Evolutionary conservation across 192 early-diverging fungal genomes (phyloP), one percentile per base, ranked within the genome.

Genomic region (Geranomyces michiganensis): DNA sequence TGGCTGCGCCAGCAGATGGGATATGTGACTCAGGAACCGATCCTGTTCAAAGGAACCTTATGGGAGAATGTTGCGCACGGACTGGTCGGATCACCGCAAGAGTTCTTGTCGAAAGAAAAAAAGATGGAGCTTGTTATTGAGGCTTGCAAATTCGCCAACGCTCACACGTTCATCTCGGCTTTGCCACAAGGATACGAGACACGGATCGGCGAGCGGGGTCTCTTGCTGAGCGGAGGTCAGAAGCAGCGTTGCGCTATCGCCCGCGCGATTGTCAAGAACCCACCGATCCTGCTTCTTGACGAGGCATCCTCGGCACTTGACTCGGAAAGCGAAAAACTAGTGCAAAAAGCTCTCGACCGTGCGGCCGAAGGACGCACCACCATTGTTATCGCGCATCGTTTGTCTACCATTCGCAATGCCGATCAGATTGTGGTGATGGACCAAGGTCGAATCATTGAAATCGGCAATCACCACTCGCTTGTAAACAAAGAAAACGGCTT

Each of bases 231-330:
- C 59, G 94, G 93, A 58, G 94, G 94, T 41, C 94, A 96, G 76
- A 96, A 96, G 76, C 94, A 96, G 85, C 90, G 96, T 68, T 93
- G 96, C 74, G 93, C 94, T 63, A 97, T 99, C 83, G 95, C 70
- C 15, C 87, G 95, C 44, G 93, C 94, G 22, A 82, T 97, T 59
- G 84, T 96, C 48, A 92, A 92, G 76, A 89, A 95, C 79, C 94
- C 95, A 10, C 76, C 77, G 32, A 91, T 96, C 14, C 83, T 96
- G 70, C 70, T 96, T 29, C 77, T 97, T 8, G 95, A 97, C 79
- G 95, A 97, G 62, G 51, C 51, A 53, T 94, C 94, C 15, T 89
- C 86, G 19, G 94, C 94, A 15, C 78, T 96, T 64, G 94, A 96
- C 76, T 88, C 92, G 29, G 83, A 84, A 44, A 44, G 36, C 14